Percentiles rank a stretch among this genome's conserved stretches.
Evolutionary conservation across 2,329 filamentous ascomycete species (phyloP).

Genomic region (Neoascochyta sp.): DNA sequence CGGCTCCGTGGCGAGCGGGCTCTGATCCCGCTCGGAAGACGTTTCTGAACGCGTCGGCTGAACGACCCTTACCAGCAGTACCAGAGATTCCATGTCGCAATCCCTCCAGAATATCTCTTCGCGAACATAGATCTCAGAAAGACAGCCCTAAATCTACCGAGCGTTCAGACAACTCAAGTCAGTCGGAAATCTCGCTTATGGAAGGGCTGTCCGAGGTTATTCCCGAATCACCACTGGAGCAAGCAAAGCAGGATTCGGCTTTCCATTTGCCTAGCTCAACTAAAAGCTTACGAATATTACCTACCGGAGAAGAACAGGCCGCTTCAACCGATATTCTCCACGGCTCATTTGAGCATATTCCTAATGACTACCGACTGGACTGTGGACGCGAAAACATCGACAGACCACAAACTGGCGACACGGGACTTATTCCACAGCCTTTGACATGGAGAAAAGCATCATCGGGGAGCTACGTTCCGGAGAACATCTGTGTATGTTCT

Average conservation of each 20-base stretch:
- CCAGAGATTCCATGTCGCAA: slow-evolving; percentile 15
- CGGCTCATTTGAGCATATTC: too few species aligned
- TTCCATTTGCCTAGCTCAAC: slow-evolving; percentile 7
- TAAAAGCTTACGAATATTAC: slow-evolving; percentile 10
- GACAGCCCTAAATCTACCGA: not conserved
- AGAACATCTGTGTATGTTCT: not conserved
- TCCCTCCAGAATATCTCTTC: slow-evolving; percentile 17
- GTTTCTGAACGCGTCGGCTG: slow-evolving; percentile 18
- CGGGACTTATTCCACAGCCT: slow-evolving; percentile 12
- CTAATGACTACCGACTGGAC: too few species aligned
- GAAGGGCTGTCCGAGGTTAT: not conserved
- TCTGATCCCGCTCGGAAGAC: slow-evolving; percentile 7
- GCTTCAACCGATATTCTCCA: too few species aligned
- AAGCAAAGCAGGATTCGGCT: too few species aligned
- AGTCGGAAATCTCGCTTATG: not conserved
- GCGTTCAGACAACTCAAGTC: slow-evolving; percentile 1
- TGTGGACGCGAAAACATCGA: too few species aligned
- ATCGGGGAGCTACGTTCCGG: slow-evolving; percentile 1
- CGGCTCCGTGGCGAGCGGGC: slow-evolving; percentile 8
- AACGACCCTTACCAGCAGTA: slow-evolving; percentile 6
- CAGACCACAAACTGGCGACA: slow-evolving; percentile 6
- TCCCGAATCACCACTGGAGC: too few species aligned
- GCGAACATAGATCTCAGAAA: slow-evolving; percentile 1
- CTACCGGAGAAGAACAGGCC: not conserved
- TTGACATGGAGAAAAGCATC: slow-evolving; percentile 19